These are phyloP conservation scores for Mycena belliarum DNA, from an alignment of 768 basidiomycete species.

Conservation along the genomic window DNA sequence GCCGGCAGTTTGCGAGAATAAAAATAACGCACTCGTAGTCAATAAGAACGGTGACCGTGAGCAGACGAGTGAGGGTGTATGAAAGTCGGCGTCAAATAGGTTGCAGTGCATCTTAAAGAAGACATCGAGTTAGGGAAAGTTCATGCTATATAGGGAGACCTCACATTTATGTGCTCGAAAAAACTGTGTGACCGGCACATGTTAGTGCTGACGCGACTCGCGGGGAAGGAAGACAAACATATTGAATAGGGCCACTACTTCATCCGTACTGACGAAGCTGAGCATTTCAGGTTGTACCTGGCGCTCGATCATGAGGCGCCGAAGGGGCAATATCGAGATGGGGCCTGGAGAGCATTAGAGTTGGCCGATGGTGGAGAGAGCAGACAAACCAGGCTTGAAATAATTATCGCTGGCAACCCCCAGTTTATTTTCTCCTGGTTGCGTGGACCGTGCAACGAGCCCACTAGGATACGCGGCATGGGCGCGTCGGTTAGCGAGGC, in stretches of 20 bases:
- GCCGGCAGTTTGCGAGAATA: conserved; percentile 22
- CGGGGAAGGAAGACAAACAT: conserved; percentile 56
- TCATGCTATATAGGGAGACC: conserved; percentile 26
- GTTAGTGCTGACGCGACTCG: conserved; percentile 11
- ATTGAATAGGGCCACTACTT: conserved; percentile 88
- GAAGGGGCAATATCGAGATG: conserved; percentile 84
- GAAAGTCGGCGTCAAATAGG: conserved; percentile 83
- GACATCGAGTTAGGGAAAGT: conserved; percentile 13
- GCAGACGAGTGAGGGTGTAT: conserved; percentile 92
- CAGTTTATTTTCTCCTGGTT: conserved; percentile 49
- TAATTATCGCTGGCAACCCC: conserved; percentile 87
- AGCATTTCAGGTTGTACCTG: conserved; percentile 94
- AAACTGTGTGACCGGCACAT: conserved; percentile 50
- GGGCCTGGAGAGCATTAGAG: conserved; percentile 54
- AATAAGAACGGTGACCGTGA: conserved; percentile 93
- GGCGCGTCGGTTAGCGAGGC: conserved; percentile 70
- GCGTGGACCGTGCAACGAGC: conserved; percentile 38
- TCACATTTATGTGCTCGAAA: conserved; percentile 75
- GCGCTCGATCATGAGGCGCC: conserved; percentile 82
- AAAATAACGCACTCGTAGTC: conserved; percentile 69
- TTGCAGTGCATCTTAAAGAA: conserved; percentile 71
- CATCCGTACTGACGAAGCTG: conserved; percentile 82
- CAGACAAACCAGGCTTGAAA: conserved; percentile 79
- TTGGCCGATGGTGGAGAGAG: not conserved
- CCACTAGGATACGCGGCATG: conserved; percentile 46